Evolutionary conservation across 106 monocot genomes (phyloP).

Genomic region (Dendrobium catenatum): DNA sequence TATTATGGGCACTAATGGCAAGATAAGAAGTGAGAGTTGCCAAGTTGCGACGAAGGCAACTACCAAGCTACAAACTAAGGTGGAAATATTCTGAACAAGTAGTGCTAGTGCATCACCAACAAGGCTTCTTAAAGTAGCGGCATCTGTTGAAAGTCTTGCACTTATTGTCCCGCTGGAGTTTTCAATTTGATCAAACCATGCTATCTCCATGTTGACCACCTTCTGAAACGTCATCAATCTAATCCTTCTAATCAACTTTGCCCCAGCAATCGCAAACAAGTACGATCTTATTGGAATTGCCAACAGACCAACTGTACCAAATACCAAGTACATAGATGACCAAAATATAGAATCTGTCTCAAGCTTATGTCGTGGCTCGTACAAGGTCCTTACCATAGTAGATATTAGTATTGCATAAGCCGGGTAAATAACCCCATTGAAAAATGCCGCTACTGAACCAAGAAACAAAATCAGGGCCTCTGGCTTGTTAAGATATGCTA

Average conservation of each 20-base stretch:
- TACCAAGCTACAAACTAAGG: slow-evolving; percentile 22
- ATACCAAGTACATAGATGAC: slow-evolving; percentile 16
- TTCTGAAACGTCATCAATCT: slow-evolving; percentile 35
- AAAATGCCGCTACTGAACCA: slow-evolving; percentile 18
- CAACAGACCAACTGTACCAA: slow-evolving; percentile 15
- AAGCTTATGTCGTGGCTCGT: slow-evolving; percentile 25
- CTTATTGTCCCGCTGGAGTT: slow-evolving; percentile 38
- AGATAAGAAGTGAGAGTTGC: slow-evolving; percentile 26
- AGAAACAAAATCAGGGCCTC: slow-evolving; percentile 22
- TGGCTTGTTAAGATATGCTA: slow-evolving; percentile 30
- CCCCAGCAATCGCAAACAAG: slow-evolving; percentile 34
- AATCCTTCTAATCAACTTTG: slow-evolving; percentile 29
- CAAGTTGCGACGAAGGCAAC: slow-evolving; percentile 31
- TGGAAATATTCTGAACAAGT: slow-evolving; percentile 25
- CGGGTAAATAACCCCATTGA: slow-evolving; percentile 23
- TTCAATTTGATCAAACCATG: slow-evolving; percentile 33
- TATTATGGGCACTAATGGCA: slow-evolving; percentile 28
- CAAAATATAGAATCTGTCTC: slow-evolving; percentile 26
- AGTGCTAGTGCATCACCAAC: slow-evolving; percentile 35
- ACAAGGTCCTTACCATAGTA: slow-evolving; percentile 16
- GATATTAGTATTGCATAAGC: slow-evolving; percentile 22
- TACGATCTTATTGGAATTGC: slow-evolving; percentile 23
- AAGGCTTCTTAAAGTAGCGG: slow-evolving; percentile 26
- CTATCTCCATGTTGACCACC: slow-evolving; percentile 38
- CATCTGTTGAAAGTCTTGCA: slow-evolving; percentile 36